Conservation (phyloP, 2,329 filamentous ascomycete species). For the Periconia sp. region DNA sequence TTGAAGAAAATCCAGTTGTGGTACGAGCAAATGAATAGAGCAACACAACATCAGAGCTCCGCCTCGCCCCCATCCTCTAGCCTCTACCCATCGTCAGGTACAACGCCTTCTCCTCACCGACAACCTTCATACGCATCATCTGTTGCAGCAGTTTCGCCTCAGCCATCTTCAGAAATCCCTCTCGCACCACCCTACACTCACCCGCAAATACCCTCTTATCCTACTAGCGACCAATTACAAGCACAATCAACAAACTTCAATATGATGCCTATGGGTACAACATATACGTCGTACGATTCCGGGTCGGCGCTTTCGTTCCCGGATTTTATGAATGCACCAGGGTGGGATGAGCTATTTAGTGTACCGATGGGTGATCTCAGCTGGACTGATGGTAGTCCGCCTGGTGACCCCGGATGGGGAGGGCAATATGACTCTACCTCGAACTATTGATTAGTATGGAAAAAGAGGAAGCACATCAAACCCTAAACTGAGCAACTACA, state of each 20-base stretch:
- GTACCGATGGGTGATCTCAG: conserved; percentile 31
- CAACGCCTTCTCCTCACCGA: conserved; percentile 1
- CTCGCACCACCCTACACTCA: conserved; percentile 18
- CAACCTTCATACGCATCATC: conserved; percentile 3
- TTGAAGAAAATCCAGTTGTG: conserved; percentile 31
- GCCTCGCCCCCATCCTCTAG: conserved; percentile 2
- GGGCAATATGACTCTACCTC: not conserved
- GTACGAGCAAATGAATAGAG: conserved; percentile 30
- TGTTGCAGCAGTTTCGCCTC: not conserved
- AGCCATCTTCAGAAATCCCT: conserved; percentile 13
- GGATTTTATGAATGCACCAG: conserved; percentile 29
- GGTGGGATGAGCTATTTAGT: conserved; percentile 29
- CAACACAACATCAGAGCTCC: conserved; percentile 17
- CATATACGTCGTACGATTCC: conserved; percentile 17
- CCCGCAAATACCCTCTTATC: conserved; percentile 18
- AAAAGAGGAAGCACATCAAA: not conserved
- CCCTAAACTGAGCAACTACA: not conserved
- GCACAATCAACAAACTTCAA: conserved; percentile 15
- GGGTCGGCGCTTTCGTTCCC: conserved; percentile 25
- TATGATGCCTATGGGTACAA: conserved; percentile 18
- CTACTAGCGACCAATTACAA: conserved; percentile 1
- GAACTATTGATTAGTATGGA: not conserved
- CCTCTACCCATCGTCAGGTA: conserved; percentile 1
- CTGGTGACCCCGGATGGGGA: conserved; percentile 12
- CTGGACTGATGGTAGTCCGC: conserved; percentile 23